Conservation (phyloP, 371 early-diverging fungal genomes). For the Mycotypha africana region DNA sequence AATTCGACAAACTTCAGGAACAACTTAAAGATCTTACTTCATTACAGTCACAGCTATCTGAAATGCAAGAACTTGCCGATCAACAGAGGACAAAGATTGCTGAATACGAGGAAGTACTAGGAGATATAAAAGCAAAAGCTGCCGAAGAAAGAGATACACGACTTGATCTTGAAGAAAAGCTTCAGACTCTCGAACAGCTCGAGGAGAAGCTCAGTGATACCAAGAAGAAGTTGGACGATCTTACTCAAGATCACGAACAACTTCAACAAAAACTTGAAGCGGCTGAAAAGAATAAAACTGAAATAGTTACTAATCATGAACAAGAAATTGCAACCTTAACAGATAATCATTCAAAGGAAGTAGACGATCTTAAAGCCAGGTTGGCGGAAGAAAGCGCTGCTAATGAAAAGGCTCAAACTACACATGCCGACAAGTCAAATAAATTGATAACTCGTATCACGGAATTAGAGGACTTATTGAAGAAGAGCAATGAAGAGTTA, state of each 20-base stretch:
- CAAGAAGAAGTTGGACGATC: not conserved
- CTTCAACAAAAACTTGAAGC: not conserved
- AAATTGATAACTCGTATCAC: constrained; percentile 2
- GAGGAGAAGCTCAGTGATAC: not conserved
- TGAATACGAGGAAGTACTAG: too few relatives aligned
- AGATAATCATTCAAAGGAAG: not conserved
- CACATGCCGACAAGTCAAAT: not conserved
- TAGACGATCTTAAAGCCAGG: not conserved
- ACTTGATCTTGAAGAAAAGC: not conserved
- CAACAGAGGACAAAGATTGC: not conserved
- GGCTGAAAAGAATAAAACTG: not conserved
- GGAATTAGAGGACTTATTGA: constrained; percentile 4
- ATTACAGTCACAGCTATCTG: constrained; percentile 1
- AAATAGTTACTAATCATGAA: not conserved
- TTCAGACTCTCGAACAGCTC: not conserved
- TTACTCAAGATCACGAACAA: not conserved
- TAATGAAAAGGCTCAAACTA: not conserved
- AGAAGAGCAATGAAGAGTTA: not conserved
- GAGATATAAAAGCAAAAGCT: too few relatives aligned
- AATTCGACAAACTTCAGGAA: not conserved
- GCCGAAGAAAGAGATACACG: not conserved
- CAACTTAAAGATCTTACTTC: constrained; percentile 1
- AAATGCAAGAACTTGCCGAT: constrained; percentile 6
- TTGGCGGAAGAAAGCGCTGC: not conserved
- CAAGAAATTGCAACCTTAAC: not conserved